Conservation (phyloP, 2,329 filamentous ascomycete genomes). For the Trichoderma atrobrunneum region DNA sequence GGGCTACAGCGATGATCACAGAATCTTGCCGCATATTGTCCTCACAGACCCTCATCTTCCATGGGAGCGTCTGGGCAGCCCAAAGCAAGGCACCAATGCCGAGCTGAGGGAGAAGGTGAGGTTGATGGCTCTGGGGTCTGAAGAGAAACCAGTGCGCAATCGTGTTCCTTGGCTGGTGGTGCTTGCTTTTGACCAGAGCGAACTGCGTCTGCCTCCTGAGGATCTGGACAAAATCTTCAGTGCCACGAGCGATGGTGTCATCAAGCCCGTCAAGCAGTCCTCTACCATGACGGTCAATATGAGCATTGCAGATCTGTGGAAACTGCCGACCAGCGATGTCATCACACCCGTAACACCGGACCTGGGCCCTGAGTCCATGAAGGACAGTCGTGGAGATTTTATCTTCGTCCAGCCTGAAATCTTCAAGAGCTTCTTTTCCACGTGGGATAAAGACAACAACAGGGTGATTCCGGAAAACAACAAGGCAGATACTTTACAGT, state of each 20-base stretch:
- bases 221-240: background rate
- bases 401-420: background rate
- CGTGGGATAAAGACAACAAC: background rate
- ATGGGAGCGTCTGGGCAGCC: background rate
- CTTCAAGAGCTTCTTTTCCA: background rate
- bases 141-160: background rate
- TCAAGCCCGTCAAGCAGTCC: background rate
- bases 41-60: background rate
- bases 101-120: background rate
- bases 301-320: background rate
- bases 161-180: background rate
- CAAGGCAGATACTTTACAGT: background rate
- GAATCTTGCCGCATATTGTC: background rate
- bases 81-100: background rate
- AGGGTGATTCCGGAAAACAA: background rate
- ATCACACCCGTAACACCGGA: background rate
- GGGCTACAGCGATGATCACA: background rate
- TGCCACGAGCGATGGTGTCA: background rate
- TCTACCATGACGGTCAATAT: background rate
- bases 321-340: background rate
- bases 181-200: background rate
- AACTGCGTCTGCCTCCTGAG: background rate
- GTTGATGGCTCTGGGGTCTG: background rate
- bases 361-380: background rate
- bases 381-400: background rate